These are phyloP conservation scores for Calocybe gangraenosa DNA, from an alignment of 768 basidiomycete genomes.

Conservation along the genomic window DNA sequence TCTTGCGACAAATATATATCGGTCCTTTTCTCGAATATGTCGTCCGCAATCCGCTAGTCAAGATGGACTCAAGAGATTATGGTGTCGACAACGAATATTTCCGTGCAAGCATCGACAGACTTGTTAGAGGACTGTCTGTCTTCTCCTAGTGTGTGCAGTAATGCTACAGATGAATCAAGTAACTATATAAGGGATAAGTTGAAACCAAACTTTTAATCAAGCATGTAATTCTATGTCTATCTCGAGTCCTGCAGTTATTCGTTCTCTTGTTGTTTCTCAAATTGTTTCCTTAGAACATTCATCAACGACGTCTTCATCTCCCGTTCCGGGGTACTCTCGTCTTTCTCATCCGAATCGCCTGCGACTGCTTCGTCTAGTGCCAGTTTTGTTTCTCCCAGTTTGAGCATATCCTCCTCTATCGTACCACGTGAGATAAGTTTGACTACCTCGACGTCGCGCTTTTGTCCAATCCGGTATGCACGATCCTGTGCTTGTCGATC, in stretches of 20 bases:
- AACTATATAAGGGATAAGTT: constrained; percentile 5
- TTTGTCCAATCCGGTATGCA: constrained; percentile 95
- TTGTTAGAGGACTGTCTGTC: constrained; percentile 57
- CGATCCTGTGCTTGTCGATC: constrained; percentile 97
- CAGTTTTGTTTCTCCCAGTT: constrained; percentile 85
- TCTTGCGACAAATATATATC: constrained; percentile 86
- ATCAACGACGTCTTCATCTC: constrained; percentile 87
- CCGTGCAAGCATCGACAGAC: constrained; percentile 70
- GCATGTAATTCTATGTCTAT: constrained; percentile 3
- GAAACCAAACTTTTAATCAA: constrained; percentile 4
- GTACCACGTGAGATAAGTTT: constrained; percentile 89
- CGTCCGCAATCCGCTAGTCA: constrained; percentile 84
- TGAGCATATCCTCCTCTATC: constrained; percentile 96
- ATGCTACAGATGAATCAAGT: constrained; percentile 2
- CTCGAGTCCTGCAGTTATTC: constrained; percentile 8
- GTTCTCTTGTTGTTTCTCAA: constrained; percentile 52
- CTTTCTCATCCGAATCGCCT: constrained; percentile 62
- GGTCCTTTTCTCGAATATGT: constrained; percentile 94
- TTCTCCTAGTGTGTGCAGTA: constrained; percentile 27
- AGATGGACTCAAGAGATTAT: constrained; percentile 75
- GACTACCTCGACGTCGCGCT: constrained; percentile 89
- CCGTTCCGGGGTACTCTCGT: constrained; percentile 64
- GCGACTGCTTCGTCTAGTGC: constrained; percentile 93
- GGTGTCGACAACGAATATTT: constrained; percentile 96
- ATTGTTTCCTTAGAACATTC: constrained; percentile 78